phyloP scores from a whole-genome alignment of 805 yeast genomes.

The Torulaspora delbrueckii region DNA sequence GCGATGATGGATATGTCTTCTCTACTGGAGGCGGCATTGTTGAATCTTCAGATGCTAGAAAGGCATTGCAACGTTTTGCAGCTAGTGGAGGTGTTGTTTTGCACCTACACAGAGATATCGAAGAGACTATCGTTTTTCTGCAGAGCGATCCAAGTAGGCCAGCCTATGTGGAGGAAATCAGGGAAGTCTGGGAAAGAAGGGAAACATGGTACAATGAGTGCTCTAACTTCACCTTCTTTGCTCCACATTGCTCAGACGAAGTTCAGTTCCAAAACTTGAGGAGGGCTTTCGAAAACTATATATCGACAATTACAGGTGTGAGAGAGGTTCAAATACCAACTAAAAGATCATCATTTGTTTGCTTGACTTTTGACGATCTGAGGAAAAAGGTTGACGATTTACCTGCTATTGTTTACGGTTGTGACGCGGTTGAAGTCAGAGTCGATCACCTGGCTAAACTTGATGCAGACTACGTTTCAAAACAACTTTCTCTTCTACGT shows the following conservation, averaged over 20 bases:
- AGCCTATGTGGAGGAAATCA: conserved; percentile 73
- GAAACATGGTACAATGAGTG: conserved; percentile 74
- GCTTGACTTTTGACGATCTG: conserved; percentile 65
- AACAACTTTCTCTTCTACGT: conserved; percentile 68
- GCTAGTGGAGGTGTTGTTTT: conserved; percentile 70
- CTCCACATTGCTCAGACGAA: conserved; percentile 60
- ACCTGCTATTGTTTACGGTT: conserved; percentile 57
- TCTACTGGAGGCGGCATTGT: conserved; percentile 98
- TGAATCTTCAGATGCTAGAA: conserved; percentile 66
- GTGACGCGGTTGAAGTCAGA: conserved; percentile 77
- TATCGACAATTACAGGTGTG: conserved; percentile 59
- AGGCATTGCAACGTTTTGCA: conserved; percentile 50
- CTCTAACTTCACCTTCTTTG: conserved; percentile 70
- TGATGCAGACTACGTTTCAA: conserved; percentile 55
- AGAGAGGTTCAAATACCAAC: conserved; percentile 30
- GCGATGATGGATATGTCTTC: conserved; percentile 55
- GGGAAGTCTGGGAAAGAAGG: conserved; percentile 79
- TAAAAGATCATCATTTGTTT: conserved; percentile 60
- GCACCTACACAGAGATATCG: conserved; percentile 84
- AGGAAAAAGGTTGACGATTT: conserved; percentile 42
- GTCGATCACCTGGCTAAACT: conserved; percentile 61
- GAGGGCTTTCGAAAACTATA: conserved; percentile 52
- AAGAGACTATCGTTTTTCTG: conserved; percentile 71
- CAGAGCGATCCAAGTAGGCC: conserved; percentile 81
- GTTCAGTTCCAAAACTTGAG: conserved; percentile 53